Conservation (phyloP, 129 eudicot species). For the Helianthus annuus region HanXRQr2.0-SUNRISE NC_035443.2:23142537-23143036, state of each 20-base stretch:
- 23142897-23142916: constrained; percentile 51
- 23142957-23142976: constrained; percentile 93
- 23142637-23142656: constrained; percentile 74
- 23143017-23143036: constrained; percentile 72
- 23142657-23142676: constrained; percentile 61
- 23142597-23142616: constrained; percentile 52
- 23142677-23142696: constrained; percentile 85
- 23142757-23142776: constrained; percentile 58
- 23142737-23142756: constrained; percentile 84
- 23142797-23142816: constrained; percentile 4
- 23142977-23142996: constrained; percentile 95
- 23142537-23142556: constrained; percentile 7
- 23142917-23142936: constrained; percentile 86
- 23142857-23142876: constrained; percentile 69
- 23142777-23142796: constrained; percentile 14
- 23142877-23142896: constrained; percentile 61
- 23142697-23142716: constrained; percentile 74
- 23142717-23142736: constrained; percentile 86
- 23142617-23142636: constrained; percentile 71
- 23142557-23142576: constrained; percentile 5
- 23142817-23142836: background rate
- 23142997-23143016: constrained; percentile 97
- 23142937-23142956: constrained; percentile 91
- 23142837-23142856: background rate
- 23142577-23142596: constrained; percentile 92